Base-by-base conservation (phyloP, 1,284 basidiomycete genomes). In the Apiotrichum brassicae region DNA sequence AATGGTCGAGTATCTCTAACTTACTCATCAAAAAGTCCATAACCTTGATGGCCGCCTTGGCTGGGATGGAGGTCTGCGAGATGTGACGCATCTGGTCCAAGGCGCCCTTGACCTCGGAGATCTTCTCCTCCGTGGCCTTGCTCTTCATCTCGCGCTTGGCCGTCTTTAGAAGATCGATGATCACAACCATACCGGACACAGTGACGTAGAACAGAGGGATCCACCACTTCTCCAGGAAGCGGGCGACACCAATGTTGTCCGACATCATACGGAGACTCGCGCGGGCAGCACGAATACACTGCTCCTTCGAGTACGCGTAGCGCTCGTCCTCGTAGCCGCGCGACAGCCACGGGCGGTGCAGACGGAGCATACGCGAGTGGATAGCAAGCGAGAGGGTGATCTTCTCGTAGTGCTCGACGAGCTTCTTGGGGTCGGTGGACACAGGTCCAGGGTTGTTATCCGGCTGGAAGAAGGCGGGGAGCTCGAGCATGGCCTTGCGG, bases 181-280 rank as follows among this genome's bases (percentile, higher is more conserved):
- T 68, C 30, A 75, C 58, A 19, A 75, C 71, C 38, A 72, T 60
- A 12, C 66, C 69, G 13, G 72, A 70, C 4, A 73, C 71, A 0
- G 71, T 70, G 3, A 72, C 67, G 55, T 73, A 71, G 56, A 72
- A 70, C 30, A 71, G 57, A 1, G 65, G 68, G 36, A 70, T 62
- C 69, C 72, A 75, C 74, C 74, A 75, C 59, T 71, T 70, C 48
- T 75, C 73, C 42, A 75, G 49, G 57, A 74, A 75, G 13, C 63
- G 57, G 20, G 70, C 69, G 4, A 65, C 65, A 1, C 68, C 68
- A 46, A 62, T 55, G 20, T 62, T 58, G 48, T 66, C 65, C 36
- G 60, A 61, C 66, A 75, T 72, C 57, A 75, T 64, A 47, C 67
- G 61, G 56, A 75, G 48, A 46, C 63, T 68, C 18, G 70, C 71